Evolutionary conservation across 2,329 filamentous ascomycete species (phyloP).

Genomic region (Colletotrichum sp.): DNA sequence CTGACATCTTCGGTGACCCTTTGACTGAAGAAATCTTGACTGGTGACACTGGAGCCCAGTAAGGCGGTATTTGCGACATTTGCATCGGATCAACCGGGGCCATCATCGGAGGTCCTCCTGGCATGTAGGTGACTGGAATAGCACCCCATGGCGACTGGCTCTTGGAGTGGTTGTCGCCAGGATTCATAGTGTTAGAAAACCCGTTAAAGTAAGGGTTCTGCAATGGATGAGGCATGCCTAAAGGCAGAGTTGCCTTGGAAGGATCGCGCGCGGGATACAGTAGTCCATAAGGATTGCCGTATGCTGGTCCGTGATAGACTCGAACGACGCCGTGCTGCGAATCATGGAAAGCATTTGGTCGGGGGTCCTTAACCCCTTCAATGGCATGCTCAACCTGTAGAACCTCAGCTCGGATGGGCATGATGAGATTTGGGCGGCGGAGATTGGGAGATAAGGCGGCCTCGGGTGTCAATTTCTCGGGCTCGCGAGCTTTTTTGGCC

Average conservation of each 20-base stretch:
- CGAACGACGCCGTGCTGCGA: conserved; percentile 55
- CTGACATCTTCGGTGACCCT: conserved; percentile 10
- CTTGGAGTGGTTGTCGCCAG: conserved; percentile 6
- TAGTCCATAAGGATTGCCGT: conserved; percentile 53
- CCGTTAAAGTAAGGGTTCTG: conserved; percentile 49
- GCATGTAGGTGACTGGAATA: background rate
- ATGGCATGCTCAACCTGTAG: conserved; percentile 62
- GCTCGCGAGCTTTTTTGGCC: conserved; percentile 12
- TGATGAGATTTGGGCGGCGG: conserved; percentile 48
- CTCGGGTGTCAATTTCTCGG: conserved; percentile 25
- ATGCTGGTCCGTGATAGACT: conserved; percentile 62
- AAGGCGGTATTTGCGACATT: conserved; percentile 2
- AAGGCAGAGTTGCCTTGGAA: conserved; percentile 35
- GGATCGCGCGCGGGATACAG: conserved; percentile 49
- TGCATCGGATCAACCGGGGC: conserved; percentile 4
- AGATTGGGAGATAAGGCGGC: conserved; percentile 31
- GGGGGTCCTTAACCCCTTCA: conserved; percentile 56
- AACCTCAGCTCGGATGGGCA: conserved; percentile 52
- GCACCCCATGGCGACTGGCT: conserved; percentile 16
- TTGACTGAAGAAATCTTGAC: background rate
- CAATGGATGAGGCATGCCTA: conserved; percentile 48
- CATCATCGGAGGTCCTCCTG: conserved; percentile 4
- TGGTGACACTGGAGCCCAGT: background rate
- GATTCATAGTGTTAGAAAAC: conserved; percentile 30
- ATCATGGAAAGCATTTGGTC: conserved; percentile 66